These are phyloP conservation scores for Microthyrium microscopicum DNA, from an alignment of 2,329 filamentous ascomycete genomes.

Conservation along the genomic window DNA sequence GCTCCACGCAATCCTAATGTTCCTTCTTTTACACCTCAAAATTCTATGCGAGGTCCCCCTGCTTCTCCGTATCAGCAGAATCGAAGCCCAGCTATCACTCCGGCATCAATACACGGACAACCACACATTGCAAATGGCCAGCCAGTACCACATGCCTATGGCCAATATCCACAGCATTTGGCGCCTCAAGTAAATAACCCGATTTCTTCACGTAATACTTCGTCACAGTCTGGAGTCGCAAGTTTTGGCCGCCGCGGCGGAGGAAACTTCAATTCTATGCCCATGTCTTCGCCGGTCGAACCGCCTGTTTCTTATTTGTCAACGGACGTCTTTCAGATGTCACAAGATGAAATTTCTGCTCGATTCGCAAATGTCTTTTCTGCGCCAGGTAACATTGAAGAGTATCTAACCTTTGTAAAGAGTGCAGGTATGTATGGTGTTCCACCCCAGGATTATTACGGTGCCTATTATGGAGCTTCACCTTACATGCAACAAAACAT, in stretches of 20 bases:
- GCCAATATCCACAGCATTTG: constrained; percentile 40
- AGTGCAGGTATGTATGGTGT: neutral
- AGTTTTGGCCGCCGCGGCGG: constrained; percentile 8
- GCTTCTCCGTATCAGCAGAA: constrained; percentile 39
- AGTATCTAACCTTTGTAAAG: neutral
- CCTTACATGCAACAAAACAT: neutral
- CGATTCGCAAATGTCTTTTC: neutral
- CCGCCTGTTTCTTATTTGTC: neutral
- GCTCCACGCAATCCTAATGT: constrained; percentile 23
- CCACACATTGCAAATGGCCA: constrained; percentile 21
- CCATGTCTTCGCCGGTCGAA: constrained; percentile 6
- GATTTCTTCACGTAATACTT: constrained; percentile 21
- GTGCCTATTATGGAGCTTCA: neutral
- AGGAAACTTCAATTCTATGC: constrained; percentile 12
- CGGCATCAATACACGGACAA: constrained; percentile 54
- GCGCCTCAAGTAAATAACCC: constrained; percentile 42
- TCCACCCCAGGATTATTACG: neutral
- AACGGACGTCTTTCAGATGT: neutral
- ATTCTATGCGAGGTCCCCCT: constrained; percentile 11
- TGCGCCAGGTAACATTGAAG: neutral
- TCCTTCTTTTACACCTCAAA: constrained; percentile 25
- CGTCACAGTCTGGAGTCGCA: constrained; percentile 7
- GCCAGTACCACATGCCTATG: constrained; percentile 37
- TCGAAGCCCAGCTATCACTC: constrained; percentile 38
- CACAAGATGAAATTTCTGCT: neutral